phyloP scores from a whole-genome alignment of 257 asterid genomes.

The Solanum etuberosum region DNA sequence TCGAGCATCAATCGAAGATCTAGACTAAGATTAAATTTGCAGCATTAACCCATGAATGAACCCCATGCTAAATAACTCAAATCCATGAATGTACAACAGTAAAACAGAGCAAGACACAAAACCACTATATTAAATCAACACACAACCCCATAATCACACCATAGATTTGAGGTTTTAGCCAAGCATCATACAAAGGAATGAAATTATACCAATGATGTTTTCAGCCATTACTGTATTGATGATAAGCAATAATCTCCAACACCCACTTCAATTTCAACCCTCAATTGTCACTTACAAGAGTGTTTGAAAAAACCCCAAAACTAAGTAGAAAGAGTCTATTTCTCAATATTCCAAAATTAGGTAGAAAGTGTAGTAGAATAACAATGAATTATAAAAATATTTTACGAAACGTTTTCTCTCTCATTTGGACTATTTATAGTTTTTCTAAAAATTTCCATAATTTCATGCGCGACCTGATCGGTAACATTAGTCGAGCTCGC shows the following conservation, averaged over 20 bases:
- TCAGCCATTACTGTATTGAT: background rate
- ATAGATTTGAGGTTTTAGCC: background rate
- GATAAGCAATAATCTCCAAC: background rate
- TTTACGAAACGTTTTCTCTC: background rate
- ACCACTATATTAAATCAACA: background rate
- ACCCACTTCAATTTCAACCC: background rate
- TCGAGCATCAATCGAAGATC: background rate
- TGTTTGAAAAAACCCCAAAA: background rate
- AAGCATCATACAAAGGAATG: background rate
- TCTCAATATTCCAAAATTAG: background rate
- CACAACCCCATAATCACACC: background rate
- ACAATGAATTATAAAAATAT: background rate
- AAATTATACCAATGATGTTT: too few species aligned
- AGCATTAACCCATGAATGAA: background rate
- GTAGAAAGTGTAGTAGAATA: background rate
- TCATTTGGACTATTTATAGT: background rate
- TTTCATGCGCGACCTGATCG: background rate
- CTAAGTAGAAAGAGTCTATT: background rate
- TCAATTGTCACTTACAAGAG: background rate
- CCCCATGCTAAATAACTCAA: background rate
- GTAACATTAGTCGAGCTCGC: background rate
- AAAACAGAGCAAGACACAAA: background rate
- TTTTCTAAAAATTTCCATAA: too few species aligned
- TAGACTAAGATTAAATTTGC: background rate
- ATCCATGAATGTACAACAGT: background rate